phyloP scores from a whole-genome alignment of 1,284 basidiomycete species.

The Trichosporon sp. region DNA sequence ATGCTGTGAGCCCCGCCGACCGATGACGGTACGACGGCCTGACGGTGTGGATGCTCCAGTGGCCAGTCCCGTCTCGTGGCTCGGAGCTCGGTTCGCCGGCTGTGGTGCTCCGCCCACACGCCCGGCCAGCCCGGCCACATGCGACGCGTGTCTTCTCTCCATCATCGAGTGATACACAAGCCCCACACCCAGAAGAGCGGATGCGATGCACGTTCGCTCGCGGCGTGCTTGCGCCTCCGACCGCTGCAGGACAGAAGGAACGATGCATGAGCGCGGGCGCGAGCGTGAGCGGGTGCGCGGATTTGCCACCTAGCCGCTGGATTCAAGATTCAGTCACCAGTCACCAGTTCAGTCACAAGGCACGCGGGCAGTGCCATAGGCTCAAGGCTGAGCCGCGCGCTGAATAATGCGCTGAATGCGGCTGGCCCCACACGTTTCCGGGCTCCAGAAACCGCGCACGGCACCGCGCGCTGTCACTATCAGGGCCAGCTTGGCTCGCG shows the following conservation, averaged over 20 bases:
- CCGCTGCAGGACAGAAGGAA: neutral
- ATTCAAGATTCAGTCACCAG: neutral
- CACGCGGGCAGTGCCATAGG: too few species aligned
- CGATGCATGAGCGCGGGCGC: neutral
- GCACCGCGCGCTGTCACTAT: neutral
- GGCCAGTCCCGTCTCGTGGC: neutral
- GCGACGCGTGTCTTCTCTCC: neutral
- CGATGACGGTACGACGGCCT: neutral
- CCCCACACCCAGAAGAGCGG: neutral
- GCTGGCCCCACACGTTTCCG: neutral
- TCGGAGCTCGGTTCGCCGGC: neutral
- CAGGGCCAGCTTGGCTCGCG: too few species aligned
- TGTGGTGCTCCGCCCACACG: neutral
- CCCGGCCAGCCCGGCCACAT: neutral
- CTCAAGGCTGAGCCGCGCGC: too few species aligned
- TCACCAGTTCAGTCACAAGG: neutral
- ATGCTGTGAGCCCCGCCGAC: neutral
- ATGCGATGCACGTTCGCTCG: neutral
- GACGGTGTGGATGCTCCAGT: neutral
- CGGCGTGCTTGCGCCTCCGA: too few species aligned
- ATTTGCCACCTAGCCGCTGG: neutral
- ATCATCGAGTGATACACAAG: neutral
- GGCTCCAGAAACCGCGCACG: neutral
- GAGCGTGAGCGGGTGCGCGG: neutral
- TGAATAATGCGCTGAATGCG: neutral